Percentiles rank a stretch among this genome's conserved stretches.
These are phyloP conservation scores for Nothophytophthora sp. DNA, from an alignment of 352 stramenopile genomes.

Conservation along the genomic window DNA sequence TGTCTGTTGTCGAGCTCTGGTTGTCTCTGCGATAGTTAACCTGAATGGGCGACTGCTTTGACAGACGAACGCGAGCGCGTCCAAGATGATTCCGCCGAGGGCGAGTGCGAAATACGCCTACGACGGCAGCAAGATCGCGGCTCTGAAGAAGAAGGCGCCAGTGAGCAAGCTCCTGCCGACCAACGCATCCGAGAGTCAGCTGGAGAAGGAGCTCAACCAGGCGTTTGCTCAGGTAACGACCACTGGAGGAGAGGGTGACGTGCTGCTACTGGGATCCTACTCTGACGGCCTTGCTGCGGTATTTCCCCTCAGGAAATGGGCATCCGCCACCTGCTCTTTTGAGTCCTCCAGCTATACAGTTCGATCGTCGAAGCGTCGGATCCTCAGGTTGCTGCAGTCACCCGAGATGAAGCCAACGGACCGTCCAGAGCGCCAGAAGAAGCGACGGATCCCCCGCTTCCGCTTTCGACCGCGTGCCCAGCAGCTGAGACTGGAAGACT, in stretches of 20 bases:
- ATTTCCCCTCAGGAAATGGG: slow-evolving; percentile 41
- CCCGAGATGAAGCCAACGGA: slow-evolving; percentile 1
- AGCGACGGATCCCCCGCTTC: slow-evolving; percentile 10
- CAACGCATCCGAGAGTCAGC: slow-evolving; percentile 36
- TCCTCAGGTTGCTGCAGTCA: not conserved
- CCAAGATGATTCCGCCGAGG: slow-evolving; percentile 49
- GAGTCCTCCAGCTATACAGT: slow-evolving; percentile 1
- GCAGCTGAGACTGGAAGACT: slow-evolving; percentile 54
- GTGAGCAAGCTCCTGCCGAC: slow-evolving; percentile 52
- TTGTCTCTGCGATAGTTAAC: not conserved
- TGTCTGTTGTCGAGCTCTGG: not conserved
- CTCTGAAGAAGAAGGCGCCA: slow-evolving; percentile 64
- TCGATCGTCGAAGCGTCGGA: slow-evolving; percentile 16
- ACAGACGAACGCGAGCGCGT: slow-evolving; percentile 31
- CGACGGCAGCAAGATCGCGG: slow-evolving; percentile 41
- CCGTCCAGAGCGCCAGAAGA: not conserved
- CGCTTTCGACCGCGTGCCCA: slow-evolving; percentile 13
- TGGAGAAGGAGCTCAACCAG: slow-evolving; percentile 75
- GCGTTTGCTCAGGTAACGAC: slow-evolving; percentile 48
- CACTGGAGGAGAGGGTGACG: not conserved
- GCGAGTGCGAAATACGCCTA: slow-evolving; percentile 45
- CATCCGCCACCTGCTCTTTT: slow-evolving; percentile 52
- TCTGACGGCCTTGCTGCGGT: not conserved
- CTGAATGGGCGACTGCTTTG: not conserved
- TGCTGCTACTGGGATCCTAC: not conserved